Evolutionary conservation across 2,329 filamentous ascomycete genomes (phyloP), one percentile per base, ranked within the genome.

Genomic region (Xylaria sp.): DNA sequence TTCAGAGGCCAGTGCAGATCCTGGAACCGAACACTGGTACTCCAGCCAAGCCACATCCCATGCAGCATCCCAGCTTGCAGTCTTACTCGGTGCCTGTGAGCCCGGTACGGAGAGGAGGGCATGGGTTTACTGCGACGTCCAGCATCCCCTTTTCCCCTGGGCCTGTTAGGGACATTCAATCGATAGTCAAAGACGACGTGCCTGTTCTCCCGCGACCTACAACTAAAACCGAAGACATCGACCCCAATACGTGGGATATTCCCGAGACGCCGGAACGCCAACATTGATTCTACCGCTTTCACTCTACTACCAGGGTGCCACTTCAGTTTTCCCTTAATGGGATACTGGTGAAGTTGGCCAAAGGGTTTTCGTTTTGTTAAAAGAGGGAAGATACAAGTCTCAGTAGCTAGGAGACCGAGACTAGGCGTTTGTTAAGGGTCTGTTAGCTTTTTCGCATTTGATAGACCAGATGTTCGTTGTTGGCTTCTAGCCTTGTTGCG

Each of bases 41-140:
- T 5, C 68, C 73, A 25, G 54, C 62, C 41, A 66, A 39, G 20
- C 66, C 64, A 58, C 64, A 51, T 55, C 64, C n/a, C 33, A 62
- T 18, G 28, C 70, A 59, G 60, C 33, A 62, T 10, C 25, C 48
- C 15, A 57, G 8, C 5, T 41, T 62, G 5, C 65, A 65, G 18
- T 62, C 66, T 31, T 69, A 70, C 49, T 75, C 74, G 15, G 69
- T 73, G 1, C 72, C 73, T n/a, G 52, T 66, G 2, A 76, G 64
- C 43, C 74, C 75, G 12, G 43, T 41, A 18, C 75, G 73, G 49
- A 65, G 52, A 60, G 71, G 69, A 9, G 75, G 74, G 0, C 75
- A 77, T 43, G 66, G 63, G 12, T 77, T 77, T 31, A 76, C 74
- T 2, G 60, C 76, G 2, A 77, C 71, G 1, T 77, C 76, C 13